Conservation (phyloP, 768 basidiomycete species). For the Clitopilus passeckerianus region DNA sequence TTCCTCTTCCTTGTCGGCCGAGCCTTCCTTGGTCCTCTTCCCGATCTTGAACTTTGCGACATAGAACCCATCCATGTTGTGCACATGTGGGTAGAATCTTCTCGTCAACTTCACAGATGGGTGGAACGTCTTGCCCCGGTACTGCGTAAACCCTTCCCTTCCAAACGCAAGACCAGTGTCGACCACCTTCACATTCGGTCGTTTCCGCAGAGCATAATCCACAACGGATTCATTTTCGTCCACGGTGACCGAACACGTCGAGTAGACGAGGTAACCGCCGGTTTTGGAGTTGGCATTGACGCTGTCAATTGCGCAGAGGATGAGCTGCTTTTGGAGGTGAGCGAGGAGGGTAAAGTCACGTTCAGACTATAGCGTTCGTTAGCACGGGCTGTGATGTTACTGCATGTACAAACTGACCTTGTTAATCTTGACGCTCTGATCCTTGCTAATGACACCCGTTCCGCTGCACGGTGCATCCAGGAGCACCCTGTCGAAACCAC, state of each 20-base stretch:
- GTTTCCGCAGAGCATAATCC: constrained; percentile 93
- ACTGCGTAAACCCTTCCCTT: constrained; percentile 84
- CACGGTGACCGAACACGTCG: constrained; percentile 96
- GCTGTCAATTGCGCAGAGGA: constrained; percentile 97
- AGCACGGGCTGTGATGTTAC: constrained; percentile 1
- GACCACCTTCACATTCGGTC: constrained; percentile 89
- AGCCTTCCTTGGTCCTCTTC: constrained; percentile 54
- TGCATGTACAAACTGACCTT: constrained; percentile 55
- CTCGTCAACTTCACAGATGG: constrained; percentile 76
- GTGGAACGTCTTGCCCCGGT: constrained; percentile 87
- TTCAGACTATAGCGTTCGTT: constrained; percentile 57
- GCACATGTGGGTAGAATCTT: constrained; percentile 93
- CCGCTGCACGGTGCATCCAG: constrained; percentile 97
- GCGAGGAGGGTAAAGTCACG: constrained; percentile 95
- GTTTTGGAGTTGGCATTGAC: constrained; percentile 85
- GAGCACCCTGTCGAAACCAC: constrained; percentile 96
- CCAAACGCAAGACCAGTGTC: constrained; percentile 93
- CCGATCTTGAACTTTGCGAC: constrained; percentile 98
- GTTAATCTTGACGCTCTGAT: constrained; percentile 95
- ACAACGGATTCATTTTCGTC: constrained; percentile 99
- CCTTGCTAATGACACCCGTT: constrained; percentile 97
- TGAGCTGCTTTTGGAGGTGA: constrained; percentile 96
- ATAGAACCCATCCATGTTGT: constrained; percentile 99
- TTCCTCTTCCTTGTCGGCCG: constrained; percentile 20
- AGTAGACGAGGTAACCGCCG: constrained; percentile 94